Evolutionary conservation across 2,329 filamentous ascomycete species (phyloP).

Genomic region (Xylaria multiplex): DNA sequence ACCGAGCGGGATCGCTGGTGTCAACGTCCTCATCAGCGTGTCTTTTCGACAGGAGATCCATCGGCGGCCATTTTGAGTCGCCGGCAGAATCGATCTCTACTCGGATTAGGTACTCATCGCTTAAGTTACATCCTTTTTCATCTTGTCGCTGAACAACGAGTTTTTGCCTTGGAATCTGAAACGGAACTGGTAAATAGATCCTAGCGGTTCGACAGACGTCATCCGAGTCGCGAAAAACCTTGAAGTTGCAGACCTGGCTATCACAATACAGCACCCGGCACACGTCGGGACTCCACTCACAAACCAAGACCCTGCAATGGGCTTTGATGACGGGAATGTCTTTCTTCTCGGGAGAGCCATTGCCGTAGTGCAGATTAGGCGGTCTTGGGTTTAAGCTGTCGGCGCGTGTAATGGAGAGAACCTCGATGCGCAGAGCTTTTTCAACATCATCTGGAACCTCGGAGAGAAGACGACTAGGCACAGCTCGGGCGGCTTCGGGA

Average conservation of each 20-base stretch:
- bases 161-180: slow-evolving; percentile 63
- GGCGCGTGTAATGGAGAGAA: slow-evolving; percentile 63
- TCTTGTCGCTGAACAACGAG: slow-evolving; percentile 61
- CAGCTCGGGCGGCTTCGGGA: slow-evolving; percentile 46
- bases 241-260: slow-evolving; percentile 64
- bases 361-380: slow-evolving; percentile 51
- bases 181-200: slow-evolving; percentile 60
- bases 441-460: slow-evolving; percentile 46
- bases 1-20: slow-evolving; percentile 43
- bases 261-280: slow-evolving; percentile 62
- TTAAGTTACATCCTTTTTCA: slow-evolving; percentile 58
- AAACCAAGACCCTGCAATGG: slow-evolving; percentile 58
- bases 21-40: slow-evolving; percentile 44
- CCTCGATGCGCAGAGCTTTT: slow-evolving; percentile 61
- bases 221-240: slow-evolving; percentile 59
- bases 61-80: slow-evolving; percentile 63
- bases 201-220: slow-evolving; percentile 59
- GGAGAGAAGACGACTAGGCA: slow-evolving; percentile 41
- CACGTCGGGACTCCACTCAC: slow-evolving; percentile 49
- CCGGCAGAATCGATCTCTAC: slow-evolving; percentile 64
- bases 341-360: slow-evolving; percentile 49
- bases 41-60: slow-evolving; percentile 51
- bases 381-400: slow-evolving; percentile 55
- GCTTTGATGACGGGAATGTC: slow-evolving; percentile 52
- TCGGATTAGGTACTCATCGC: slow-evolving; percentile 60